These are phyloP conservation scores for Gloeostereum incarnatum DNA, from an alignment of 768 basidiomycete species.

Conservation along the genomic window DNA sequence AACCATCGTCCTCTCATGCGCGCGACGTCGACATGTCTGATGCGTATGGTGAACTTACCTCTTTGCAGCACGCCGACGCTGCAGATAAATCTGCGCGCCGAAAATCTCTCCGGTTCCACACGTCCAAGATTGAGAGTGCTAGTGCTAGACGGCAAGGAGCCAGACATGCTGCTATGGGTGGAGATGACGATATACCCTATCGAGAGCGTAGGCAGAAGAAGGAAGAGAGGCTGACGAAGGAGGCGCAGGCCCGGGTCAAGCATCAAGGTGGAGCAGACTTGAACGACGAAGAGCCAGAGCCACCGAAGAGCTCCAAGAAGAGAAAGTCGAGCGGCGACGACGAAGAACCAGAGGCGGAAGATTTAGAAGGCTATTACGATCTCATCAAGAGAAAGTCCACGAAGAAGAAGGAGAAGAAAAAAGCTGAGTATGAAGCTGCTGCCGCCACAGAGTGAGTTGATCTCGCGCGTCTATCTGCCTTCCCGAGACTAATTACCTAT, in stretches of 20 bases:
- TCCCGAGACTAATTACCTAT: slow-evolving; percentile 6
- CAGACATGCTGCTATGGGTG: slow-evolving; percentile 60
- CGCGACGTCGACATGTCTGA: slow-evolving; percentile 22
- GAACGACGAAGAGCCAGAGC: slow-evolving; percentile 44
- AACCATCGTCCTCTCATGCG: slow-evolving; percentile 16
- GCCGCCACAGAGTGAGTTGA: slow-evolving; percentile 50
- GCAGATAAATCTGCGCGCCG: slow-evolving; percentile 78
- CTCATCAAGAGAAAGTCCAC: slow-evolving; percentile 70
- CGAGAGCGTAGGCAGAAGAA: slow-evolving; percentile 61
- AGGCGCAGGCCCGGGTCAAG: slow-evolving; percentile 33
- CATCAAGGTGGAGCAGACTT: slow-evolving; percentile 59
- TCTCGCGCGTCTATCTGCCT: neutral
- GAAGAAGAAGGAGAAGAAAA: slow-evolving; percentile 71
- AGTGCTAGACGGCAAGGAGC: slow-evolving; percentile 69
- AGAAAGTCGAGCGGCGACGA: slow-evolving; percentile 26
- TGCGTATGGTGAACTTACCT: slow-evolving; percentile 67
- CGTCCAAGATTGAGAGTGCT: slow-evolving; percentile 80
- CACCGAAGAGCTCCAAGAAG: slow-evolving; percentile 20
- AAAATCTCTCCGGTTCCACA: slow-evolving; percentile 87
- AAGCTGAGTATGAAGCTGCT: slow-evolving; percentile 68
- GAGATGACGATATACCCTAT: slow-evolving; percentile 95
- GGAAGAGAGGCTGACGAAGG: slow-evolving; percentile 46
- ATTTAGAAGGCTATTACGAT: slow-evolving; percentile 80
- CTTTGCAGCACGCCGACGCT: slow-evolving; percentile 62
- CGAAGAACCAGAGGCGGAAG: slow-evolving; percentile 31